Evolutionary conservation across 225 moss, liverwort and hornwort species (phyloP), one percentile per base, ranked within the genome.

Genomic region (Thuidium tamariscinum): DNA sequence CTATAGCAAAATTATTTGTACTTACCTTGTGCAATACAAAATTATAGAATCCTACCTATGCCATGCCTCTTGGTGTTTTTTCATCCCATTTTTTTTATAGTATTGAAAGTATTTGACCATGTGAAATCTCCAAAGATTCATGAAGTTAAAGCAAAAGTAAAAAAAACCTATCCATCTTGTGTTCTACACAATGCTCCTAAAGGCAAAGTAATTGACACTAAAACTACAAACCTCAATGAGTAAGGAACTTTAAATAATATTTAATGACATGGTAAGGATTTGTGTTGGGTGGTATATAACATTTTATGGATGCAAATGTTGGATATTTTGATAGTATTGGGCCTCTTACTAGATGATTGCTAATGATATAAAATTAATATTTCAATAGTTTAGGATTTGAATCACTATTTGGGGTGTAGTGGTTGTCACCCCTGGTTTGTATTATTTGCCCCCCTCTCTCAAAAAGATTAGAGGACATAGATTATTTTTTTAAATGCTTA

Each of bases 291-390:
- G 39, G 13, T 0, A n/a, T 68, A 14, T 39, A 8, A 25, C 23
- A 0, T 68, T 68, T 39, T 23, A 23, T 1, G 1, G 1, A 68
- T 23, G 14, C 7, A 8, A n/a, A n/a, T 39, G 2, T 7, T 68
- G 4, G 4, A 68, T 68, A 25, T 68, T 4, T 0, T 25, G 1
- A 25, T 68, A 23, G 7, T n/a, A n/a, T 4, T 1, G 2, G 7
- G 7, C 7, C 4, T 0, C 0, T 13, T 37, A 37, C 4, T 11
- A 1, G 13, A 3, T 67, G 0, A 37, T 7, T 0, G 1, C 1
- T 0, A 2, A 69, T 41, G 14, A 41, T 0, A 23, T 25, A 23
- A 68, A 4, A 68, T 37, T 69, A 8, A 5, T 69, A 14, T 69
- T 25, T 41, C 8, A 41, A 41, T 0, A 22, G 1, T 68, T 0